Evolutionary conservation across 768 basidiomycete genomes (phyloP).

Genomic region (Leccinum pellstonianum): DNA sequence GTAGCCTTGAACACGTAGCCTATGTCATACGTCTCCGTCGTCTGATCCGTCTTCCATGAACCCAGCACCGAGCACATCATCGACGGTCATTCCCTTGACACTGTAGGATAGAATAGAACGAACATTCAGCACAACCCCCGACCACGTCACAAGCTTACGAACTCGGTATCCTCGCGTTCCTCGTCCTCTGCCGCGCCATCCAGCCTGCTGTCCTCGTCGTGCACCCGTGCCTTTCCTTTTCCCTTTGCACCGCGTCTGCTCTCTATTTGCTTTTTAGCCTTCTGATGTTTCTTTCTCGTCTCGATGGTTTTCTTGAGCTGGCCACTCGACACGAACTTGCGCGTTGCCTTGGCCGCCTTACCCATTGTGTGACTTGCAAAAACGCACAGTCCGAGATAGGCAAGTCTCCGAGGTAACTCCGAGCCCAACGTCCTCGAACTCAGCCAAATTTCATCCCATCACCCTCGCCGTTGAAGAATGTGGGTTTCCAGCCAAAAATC

Average conservation of each 20-base stretch:
- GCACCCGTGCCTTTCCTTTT: constrained; percentile 27
- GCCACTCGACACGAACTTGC: constrained; percentile 87
- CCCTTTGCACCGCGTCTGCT: constrained; percentile 50
- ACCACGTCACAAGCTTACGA: not conserved
- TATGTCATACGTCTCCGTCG: constrained; percentile 37
- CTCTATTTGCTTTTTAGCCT: constrained; percentile 69
- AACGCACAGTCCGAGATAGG: constrained; percentile 13
- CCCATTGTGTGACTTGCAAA: constrained; percentile 36
- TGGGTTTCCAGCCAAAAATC: too few species aligned
- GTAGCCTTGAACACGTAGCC: not conserved
- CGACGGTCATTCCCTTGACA: constrained; percentile 59
- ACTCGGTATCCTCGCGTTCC: constrained; percentile 10
- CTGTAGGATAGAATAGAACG: not conserved
- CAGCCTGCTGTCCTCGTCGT: constrained; percentile 28
- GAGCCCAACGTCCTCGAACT: too few species aligned
- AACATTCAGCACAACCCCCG: not conserved
- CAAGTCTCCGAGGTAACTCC: constrained; percentile 3
- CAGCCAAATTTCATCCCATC: too few species aligned
- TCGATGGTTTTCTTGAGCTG: constrained; percentile 86
- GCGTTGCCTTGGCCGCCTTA: constrained; percentile 65
- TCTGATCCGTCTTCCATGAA: constrained; percentile 69
- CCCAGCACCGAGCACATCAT: constrained; percentile 68
- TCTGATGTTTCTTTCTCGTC: constrained; percentile 76
- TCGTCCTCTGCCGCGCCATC: constrained; percentile 21
- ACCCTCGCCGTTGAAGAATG: too few species aligned